Evolutionary conservation across 176 grass and related monocot species (phyloP).

Genomic region (Triticum monococcum): DNA sequence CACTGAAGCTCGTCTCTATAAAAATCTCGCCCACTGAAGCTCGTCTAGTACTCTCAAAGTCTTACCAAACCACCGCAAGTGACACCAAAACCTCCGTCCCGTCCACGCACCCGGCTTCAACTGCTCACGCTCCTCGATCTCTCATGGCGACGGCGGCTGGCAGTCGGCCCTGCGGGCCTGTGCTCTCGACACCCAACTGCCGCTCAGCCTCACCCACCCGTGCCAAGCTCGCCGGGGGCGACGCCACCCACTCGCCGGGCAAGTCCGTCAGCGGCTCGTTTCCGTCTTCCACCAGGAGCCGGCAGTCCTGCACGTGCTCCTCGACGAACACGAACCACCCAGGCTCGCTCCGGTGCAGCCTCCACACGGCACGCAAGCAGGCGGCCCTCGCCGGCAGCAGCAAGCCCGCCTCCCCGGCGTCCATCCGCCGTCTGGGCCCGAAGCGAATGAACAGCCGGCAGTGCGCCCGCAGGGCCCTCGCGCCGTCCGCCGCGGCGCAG

Average conservation of each 20-base stretch:
- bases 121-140: neutral
- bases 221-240: constrained; percentile 27
- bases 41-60: neutral
- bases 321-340: constrained; percentile 63
- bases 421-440: neutral
- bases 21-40: neutral
- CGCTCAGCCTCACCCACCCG: constrained; percentile 37
- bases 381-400: neutral
- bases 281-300: neutral
- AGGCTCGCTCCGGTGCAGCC: constrained; percentile 60
- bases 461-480: constrained; percentile 50
- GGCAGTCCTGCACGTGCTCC: constrained; percentile 54
- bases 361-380: constrained; percentile 40
- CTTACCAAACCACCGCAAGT: neutral
- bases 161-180: constrained; percentile 24
- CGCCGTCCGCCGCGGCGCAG: constrained; percentile 34
- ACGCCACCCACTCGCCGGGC: neutral
- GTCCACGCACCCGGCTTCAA: too few species aligned
- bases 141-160: constrained; percentile 39
- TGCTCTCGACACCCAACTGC: constrained; percentile 22
- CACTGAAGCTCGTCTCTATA: neutral
- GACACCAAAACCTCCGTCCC: neutral
- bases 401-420: neutral
- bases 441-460: constrained; percentile 38
- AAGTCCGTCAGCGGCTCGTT: neutral